phyloP scores from a whole-genome alignment of 441 rosid genomes.

The Iberis amara region DNA sequence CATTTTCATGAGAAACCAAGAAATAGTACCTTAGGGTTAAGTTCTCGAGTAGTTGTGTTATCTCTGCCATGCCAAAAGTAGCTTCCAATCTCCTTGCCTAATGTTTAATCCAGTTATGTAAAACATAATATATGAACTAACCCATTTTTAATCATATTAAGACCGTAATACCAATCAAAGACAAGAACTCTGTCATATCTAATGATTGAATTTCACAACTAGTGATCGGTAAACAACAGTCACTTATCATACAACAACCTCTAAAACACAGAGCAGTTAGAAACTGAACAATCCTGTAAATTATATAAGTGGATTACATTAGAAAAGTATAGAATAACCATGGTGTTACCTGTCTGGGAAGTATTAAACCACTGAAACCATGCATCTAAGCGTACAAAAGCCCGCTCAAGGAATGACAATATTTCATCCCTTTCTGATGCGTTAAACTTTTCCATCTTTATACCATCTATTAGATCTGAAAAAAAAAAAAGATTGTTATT shows the following conservation, averaged over 20 bases:
- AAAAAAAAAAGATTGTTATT: conserved; percentile 14
- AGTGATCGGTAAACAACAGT: conserved; percentile 12
- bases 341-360: conserved; percentile 65
- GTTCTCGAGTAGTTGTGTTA: conserved; percentile 59
- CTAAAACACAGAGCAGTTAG: conserved; percentile 12
- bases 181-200: conserved; percentile 1
- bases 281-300: not conserved
- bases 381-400: conserved; percentile 86
- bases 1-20: conserved; percentile 25
- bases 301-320: conserved; percentile 1
- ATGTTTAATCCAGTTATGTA: conserved; percentile 6
- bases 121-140: conserved; percentile 1
- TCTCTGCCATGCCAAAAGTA: conserved; percentile 99
- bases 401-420: conserved; percentile 63
- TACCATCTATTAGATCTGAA: conserved; percentile 65
- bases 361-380: conserved; percentile 97
- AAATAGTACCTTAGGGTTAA: conserved; percentile 78
- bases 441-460: conserved; percentile 56
- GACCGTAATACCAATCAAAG: not conserved
- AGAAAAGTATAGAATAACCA: not conserved
- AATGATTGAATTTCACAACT: conserved; percentile 3
- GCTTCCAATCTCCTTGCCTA: conserved; percentile 76
- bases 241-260: conserved; percentile 4
- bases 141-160: conserved; percentile 3
- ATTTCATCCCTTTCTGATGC: conserved; percentile 62